Base-by-base conservation (phyloP, 2,329 filamentous ascomycete species). In the Escovopsis sp. region DNA sequence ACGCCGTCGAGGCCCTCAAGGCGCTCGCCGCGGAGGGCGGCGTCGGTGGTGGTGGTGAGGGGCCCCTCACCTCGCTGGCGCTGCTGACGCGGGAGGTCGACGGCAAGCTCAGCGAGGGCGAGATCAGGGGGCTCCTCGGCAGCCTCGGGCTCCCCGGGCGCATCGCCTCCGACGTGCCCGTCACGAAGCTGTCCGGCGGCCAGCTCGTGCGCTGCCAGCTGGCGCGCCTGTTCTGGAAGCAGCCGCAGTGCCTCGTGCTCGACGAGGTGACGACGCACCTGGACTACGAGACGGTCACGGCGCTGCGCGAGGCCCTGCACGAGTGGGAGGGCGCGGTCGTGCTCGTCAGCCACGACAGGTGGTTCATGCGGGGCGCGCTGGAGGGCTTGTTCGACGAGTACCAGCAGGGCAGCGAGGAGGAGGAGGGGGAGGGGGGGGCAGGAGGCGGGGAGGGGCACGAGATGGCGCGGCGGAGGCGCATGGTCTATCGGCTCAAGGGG, bases 201-300 rank as follows among this genome's bases (percentile, higher is more conserved):
- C 86, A 93, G 59, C 72, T 85, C 19, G 81, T 82, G 39, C 63
- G 72, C 15, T 65, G 66, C 42, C 77, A 80, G 46, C 64, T 89
- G 40, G 82, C 82, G 1, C 70, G 75, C 39, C 61, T 87, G n/a
- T 62, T 89, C 33, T 80, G 78, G 70, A 65, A 64, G 35, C 67
- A 73, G 4, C 83, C 83, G 18, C 83, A 88, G 49, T 72, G 84
- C 44, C 68, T 89, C 3, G 70, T 89, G 6, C 70, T 89, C 7
- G 85, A 89, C 55, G 86, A 86, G 58, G 80, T 86, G 23, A 91
- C 85, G 6, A 89, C 85, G 1, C 86, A 94, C 64, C 68, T 93
- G 35, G 86, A 93, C 56, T 84, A 82, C 47, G 77, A 91, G 60
- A 89, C 82, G 0, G 83, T 89, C 23, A 73, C 75, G 7, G 83